Conservation (phyloP, 345 rosid genomes). For the Camelina sativa region DNA sequence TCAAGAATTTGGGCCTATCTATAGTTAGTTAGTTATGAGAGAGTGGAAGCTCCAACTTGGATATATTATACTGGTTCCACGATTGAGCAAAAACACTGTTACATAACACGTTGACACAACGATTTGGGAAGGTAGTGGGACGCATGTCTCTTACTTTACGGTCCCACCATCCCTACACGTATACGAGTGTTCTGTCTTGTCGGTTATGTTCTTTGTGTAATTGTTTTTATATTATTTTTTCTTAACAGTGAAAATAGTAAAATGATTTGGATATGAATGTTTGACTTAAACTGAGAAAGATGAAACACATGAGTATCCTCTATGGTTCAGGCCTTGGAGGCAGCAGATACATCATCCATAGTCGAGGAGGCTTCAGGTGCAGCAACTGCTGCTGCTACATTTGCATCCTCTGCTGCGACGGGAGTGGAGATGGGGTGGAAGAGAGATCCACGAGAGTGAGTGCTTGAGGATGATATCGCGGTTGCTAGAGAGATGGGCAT, state of each 20-base stretch:
- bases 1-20: conserved; percentile 5
- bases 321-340: conserved; percentile 61
- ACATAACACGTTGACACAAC: conserved; percentile 39
- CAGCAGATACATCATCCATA: conserved; percentile 71
- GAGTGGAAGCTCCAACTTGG: conserved; percentile 6
- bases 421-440: conserved; percentile 27
- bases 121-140: conserved; percentile 43
- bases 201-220: conserved; percentile 17
- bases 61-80: conserved; percentile 13
- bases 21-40: not conserved
- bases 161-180: conserved; percentile 38
- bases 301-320: conserved; percentile 17
- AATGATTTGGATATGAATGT: conserved; percentile 24
- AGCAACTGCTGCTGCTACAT: conserved; percentile 21
- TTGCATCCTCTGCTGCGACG: conserved; percentile 28
- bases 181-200: conserved; percentile 38
- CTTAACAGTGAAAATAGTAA: conserved; percentile 35
- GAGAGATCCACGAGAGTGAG: conserved; percentile 55
- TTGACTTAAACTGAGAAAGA: conserved; percentile 34
- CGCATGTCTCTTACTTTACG: conserved; percentile 34
- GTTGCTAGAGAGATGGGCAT: conserved; percentile 98
- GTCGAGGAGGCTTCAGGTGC: conserved; percentile 48
- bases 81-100: not conserved
- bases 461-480: conserved; percentile 80
- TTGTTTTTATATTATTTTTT: conserved; percentile 26